Conservation (phyloP, 2,329 filamentous ascomycete species). For the Alternaria gansuensis region DNA sequence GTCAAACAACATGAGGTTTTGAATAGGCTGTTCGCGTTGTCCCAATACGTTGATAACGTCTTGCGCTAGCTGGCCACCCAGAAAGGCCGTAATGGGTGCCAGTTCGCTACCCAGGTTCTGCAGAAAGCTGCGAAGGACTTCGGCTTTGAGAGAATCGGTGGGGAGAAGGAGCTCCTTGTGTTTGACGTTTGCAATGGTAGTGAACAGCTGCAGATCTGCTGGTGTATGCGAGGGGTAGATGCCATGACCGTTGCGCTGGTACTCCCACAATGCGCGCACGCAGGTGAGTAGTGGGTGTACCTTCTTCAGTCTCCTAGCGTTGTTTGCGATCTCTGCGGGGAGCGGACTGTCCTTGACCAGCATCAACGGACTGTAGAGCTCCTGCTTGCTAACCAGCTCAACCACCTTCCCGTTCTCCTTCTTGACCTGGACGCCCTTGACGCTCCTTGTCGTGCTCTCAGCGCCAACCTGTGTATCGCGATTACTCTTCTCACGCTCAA, state of each 20-base stretch:
- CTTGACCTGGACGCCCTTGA: constrained; percentile 75
- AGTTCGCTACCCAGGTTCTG: constrained; percentile 87
- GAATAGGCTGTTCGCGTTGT: constrained; percentile 89
- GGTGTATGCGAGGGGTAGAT: constrained; percentile 60
- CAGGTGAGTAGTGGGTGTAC: constrained; percentile 88
- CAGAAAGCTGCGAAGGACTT: constrained; percentile 83
- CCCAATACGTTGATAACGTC: constrained; percentile 97
- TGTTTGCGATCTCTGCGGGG: constrained; percentile 71
- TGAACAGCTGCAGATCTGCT: constrained; percentile 74
- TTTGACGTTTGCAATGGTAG: constrained; percentile 76
- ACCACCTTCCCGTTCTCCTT: constrained; percentile 68
- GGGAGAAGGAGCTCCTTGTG: constrained; percentile 70
- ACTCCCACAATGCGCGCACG: constrained; percentile 89
- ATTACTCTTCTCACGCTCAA: constrained; percentile 86
- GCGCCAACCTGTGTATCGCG: constrained; percentile 64
- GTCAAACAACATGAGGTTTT: constrained; percentile 94
- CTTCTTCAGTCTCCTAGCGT: constrained; percentile 72
- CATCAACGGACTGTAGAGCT: constrained; percentile 86
- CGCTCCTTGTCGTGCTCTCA: constrained; percentile 80
- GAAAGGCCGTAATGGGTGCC: constrained; percentile 83
- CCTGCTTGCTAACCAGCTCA: constrained; percentile 90
- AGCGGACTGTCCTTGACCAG: constrained; percentile 84
- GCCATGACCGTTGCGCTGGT: constrained; percentile 64
- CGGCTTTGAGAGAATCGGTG: constrained; percentile 55
- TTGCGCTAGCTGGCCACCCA: constrained; percentile 90